Base-by-base conservation (phyloP, 331 rosid species). In the Pyracantha coccinea region DNA sequence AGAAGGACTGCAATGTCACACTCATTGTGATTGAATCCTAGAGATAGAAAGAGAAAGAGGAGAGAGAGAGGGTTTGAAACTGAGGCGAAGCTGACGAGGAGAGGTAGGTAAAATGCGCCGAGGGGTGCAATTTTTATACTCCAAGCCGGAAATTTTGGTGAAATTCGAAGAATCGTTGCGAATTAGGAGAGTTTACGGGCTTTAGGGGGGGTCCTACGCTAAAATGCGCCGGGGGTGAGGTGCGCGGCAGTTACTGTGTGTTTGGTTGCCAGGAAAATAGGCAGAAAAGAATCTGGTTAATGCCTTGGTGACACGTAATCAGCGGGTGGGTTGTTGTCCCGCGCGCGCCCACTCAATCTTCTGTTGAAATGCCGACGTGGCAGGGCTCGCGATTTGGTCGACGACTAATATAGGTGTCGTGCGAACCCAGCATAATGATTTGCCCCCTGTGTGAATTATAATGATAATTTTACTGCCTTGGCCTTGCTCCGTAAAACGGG, bases 1-100 rank as follows among this genome's bases (percentile, higher is more conserved):
- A 88, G 80, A 90, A 80, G 2, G 93, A 85, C 62, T 95, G 93
- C 83, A 90, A 50, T 7, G 89, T 55, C 71, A 76, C 75, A 76
- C 66, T 78, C 92, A 86, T 87, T 41, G 69, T 45, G 75, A 54
- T 25, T 3, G n/a, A 41, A 41, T 11, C 14, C 14, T 2, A 14
- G 66, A 61, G 66, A 61, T 44, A 63, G 66, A 61, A 14, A 24
- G 27, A 24, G 5, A 20, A 19, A 29, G 31, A 66, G 12, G 64
- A 58, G 64, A 4, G 63, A 57, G 63, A 58, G 63, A 58, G 27
- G n/a, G 24, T 14, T 23, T 33, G 23, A 58, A 21, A 72, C 19
- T 59, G 59, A 60, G 68, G 77, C 77, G 55, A 32, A 73, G 68
- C 5, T 59, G 77, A 73, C 25, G 68, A 35, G 44, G 66, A 6